Percentiles rank a stretch among this genome's conserved stretches.
Conservation (phyloP, 768 basidiomycete species). For the Termitomyces sp. region DNA sequence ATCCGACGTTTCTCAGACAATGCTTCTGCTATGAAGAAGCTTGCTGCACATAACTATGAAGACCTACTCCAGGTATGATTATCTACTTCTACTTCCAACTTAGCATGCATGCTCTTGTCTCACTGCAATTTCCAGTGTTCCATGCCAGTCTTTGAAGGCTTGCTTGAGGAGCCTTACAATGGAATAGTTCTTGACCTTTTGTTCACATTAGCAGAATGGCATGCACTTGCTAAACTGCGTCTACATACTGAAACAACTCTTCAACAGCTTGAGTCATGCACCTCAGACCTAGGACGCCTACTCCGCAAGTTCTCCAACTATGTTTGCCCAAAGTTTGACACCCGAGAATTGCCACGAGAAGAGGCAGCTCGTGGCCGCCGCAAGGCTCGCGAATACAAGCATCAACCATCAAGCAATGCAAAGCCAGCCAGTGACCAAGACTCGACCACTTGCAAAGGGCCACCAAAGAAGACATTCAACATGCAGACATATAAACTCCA, state of each 20-base stretch:
- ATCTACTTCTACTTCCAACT: too few relatives aligned
- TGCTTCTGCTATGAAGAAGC: constrained; percentile 18
- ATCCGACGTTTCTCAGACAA: constrained; percentile 22
- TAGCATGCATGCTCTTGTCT: too few relatives aligned
- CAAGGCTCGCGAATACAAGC: constrained; percentile 6
- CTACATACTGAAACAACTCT: not conserved
- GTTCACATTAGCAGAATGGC: constrained; percentile 18
- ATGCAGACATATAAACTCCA: constrained; percentile 12
- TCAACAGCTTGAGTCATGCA: not conserved
- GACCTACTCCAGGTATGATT: constrained; percentile 24
- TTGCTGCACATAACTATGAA: constrained; percentile 23
- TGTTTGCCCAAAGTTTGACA: not conserved
- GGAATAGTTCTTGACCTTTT: constrained; percentile 11
- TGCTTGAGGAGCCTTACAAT: constrained; percentile 11
- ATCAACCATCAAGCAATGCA: too few relatives aligned
- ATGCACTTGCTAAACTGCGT: constrained; percentile 14
- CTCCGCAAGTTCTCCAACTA: not conserved
- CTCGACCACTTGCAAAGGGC: not conserved
- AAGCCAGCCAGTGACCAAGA: too few relatives aligned
- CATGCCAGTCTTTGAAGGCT: constrained; percentile 14
- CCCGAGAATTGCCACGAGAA: not conserved
- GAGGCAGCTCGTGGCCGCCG: not conserved
- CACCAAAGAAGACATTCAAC: not conserved
- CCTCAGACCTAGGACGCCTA: not conserved
- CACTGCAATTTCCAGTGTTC: not conserved